Evolutionary conservation across 495 filamentous ascomycete genomes (phyloP), one percentile per base, ranked within the genome.

Genomic region (Lophiotrema nucula): DNA sequence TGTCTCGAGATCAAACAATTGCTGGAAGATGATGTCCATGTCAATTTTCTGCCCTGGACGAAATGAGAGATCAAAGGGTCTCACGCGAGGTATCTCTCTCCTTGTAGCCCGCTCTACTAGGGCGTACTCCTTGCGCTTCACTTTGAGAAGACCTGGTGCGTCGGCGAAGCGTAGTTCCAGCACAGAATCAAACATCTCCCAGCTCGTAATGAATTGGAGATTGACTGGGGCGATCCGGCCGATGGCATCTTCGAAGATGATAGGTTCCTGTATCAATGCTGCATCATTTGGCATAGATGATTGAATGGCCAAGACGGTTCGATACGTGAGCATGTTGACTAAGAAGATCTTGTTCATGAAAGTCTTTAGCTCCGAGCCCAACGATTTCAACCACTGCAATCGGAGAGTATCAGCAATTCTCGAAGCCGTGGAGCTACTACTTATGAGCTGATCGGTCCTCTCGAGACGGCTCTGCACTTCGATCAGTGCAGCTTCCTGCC

Each of bases 121-220:
- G 25, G n/a, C 38, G 28, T 37, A 61, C 24, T 61, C 33, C 4
- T 33, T 48, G 2, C 19, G 1, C 16, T 26, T 10, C 10, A 61
- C 25, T 28, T 49, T 55, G 4, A 22, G 1, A 26, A 58, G 31
- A 26, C 57, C 57, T 26, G 11, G 21, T 6, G 26, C 1, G 23
- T 27, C 24, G 25, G 23, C 19, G 31, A 61, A 61, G 10, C 51
- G 57, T 10, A 21, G 18, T 22, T 54, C 57, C 1, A 61, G 18
- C 12, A 61, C 42, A 6, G 41, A 16, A 24, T 61, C 19, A 27
- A 61, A 61, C 6, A 31, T 38, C 3, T 61, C 57, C 57, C 57
- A 61, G 2, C 38, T 47, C 1, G 16, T 42, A 26, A 56, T 33
- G 24, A 55, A 61, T 31, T 37, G 25, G 15, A 47, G 18, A 41